Conservation (phyloP, 805 yeast genomes). For the Brettanomyces naardenensis region DNA sequence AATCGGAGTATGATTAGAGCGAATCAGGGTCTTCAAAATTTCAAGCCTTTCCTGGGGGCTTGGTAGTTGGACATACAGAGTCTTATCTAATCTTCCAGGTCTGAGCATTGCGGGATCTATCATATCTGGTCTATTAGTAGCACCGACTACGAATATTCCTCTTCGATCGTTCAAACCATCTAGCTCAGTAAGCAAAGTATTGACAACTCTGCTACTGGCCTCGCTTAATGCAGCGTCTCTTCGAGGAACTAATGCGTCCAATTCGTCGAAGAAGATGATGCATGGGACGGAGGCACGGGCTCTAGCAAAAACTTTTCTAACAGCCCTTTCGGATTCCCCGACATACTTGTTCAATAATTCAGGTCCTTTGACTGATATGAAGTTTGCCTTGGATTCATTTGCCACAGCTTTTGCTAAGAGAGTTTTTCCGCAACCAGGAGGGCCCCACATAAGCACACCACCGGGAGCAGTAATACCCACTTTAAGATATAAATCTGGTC, state of each 20-base stretch:
- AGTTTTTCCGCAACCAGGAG: slow-evolving; percentile 99
- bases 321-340: slow-evolving; percentile 90
- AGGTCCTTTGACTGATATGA: slow-evolving; percentile 93
- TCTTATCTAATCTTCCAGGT: slow-evolving; percentile 93
- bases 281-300: slow-evolving; percentile 95
- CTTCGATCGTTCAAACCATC: slow-evolving; percentile 91
- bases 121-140: slow-evolving; percentile 97
- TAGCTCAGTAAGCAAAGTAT: slow-evolving; percentile 85
- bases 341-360: slow-evolving; percentile 92
- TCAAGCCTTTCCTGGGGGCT: slow-evolving; percentile 69
- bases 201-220: slow-evolving; percentile 87
- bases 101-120: slow-evolving; percentile 97
- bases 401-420: slow-evolving; percentile 96
- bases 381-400: slow-evolving; percentile 92
- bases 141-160: slow-evolving; percentile 93
- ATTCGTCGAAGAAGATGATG: slow-evolving; percentile 89
- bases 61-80: slow-evolving; percentile 86
- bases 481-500: slow-evolving; percentile 80
- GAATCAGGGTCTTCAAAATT: slow-evolving; percentile 69
- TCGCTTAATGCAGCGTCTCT: slow-evolving; percentile 86
- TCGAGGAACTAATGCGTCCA: slow-evolving; percentile 93
- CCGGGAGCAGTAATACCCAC: slow-evolving; percentile 97
- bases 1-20: slow-evolving; percentile 70
- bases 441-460: slow-evolving; percentile 97
- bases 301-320: slow-evolving; percentile 86